Base-by-base conservation (phyloP, 1,284 basidiomycete species). In the Clitocybe nebularis region DNA sequence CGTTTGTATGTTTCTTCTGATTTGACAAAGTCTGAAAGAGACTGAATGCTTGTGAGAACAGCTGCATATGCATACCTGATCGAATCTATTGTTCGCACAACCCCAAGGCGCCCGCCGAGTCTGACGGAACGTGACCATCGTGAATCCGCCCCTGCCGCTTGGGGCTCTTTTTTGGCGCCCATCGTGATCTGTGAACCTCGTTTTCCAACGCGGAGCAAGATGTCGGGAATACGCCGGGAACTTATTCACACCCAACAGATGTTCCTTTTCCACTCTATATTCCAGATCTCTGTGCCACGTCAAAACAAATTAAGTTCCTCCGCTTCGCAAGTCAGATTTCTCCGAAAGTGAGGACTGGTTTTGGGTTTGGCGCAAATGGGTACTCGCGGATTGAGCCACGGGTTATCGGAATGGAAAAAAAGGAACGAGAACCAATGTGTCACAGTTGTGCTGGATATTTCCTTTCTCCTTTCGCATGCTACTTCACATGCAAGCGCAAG, bases 121-220 rank as follows among this genome's bases (percentile, higher is more conserved):
- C n/a, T 28, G 24, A 25, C 34, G 41, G 41, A 43, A 17, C 25
- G 19, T 36, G 29, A 20, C 23, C 29, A 26, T 21, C 23, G 24
- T 28, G 22, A 20, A 6, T 35, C 41, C 25, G 41, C 25, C 33
- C 25, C 20, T 36, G 11, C 16, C 34, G 33, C 25, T 14, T 43
- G 34, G 33, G 17, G 25, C 40, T 26, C 11, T 16, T 35, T 36
- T 16, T 35, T 36, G 23, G 9, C 23, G 29, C 30, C 33, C 38
- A 39, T 39, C 38, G 33, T 22, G 38, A 30, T 39, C 33, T 29
- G 34, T 26, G 25, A 43, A 30, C 41, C 23, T 43, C 41, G 34
- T 43, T 36, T 28, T 14, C 14, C 36, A 10, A 17, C 7, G 29
- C 29, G 5, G 29, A 32, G 29, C 14, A 32, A 32, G 9, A 16